phyloP scores from a whole-genome alignment of 768 basidiomycete genomes.

The Cubamyces sp. region DNA sequence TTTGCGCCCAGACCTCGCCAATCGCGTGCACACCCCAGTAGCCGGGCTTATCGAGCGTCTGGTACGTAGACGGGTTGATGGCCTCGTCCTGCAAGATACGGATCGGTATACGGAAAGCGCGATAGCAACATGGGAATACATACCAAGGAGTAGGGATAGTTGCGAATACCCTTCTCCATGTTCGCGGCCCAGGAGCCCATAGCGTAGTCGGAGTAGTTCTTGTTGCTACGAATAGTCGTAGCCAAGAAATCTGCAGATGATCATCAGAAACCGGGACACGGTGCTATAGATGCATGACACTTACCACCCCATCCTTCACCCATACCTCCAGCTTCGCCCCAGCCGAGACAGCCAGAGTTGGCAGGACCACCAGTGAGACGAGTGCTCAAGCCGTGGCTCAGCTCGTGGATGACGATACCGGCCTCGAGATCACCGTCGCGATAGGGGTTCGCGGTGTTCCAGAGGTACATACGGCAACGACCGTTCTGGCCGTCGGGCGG shows the following conservation, averaged over 20 bases:
- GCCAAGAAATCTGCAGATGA: constrained; percentile 71
- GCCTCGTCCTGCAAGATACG: constrained; percentile 49
- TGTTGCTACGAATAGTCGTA: constrained; percentile 80
- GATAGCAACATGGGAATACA: constrained; percentile 22
- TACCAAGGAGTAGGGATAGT: constrained; percentile 82
- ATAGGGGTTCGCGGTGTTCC: constrained; percentile 90
- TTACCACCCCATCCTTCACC: constrained; percentile 94
- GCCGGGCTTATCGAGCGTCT: constrained; percentile 90
- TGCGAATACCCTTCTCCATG: constrained; percentile 73
- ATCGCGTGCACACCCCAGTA: constrained; percentile 95
- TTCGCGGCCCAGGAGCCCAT: constrained; percentile 99
- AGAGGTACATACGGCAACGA: constrained; percentile 95
- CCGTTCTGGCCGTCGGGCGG: constrained; percentile 85
- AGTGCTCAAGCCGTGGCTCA: constrained; percentile 89
- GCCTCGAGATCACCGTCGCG: constrained; percentile 96
- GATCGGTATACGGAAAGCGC: background rate
- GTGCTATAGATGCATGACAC: constrained; percentile 16
- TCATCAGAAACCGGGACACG: background rate
- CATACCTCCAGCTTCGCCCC: constrained; percentile 97
- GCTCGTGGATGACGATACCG: constrained; percentile 94
- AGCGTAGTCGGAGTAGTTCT: constrained; percentile 73
- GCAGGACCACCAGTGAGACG: constrained; percentile 92
- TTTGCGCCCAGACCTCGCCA: constrained; percentile 95
- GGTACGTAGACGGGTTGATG: constrained; percentile 90
- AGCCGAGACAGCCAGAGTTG: constrained; percentile 92